Evolutionary conservation across 1,139 yeast species (phyloP).

Genomic region (Hanseniaspora sp.): DNA sequence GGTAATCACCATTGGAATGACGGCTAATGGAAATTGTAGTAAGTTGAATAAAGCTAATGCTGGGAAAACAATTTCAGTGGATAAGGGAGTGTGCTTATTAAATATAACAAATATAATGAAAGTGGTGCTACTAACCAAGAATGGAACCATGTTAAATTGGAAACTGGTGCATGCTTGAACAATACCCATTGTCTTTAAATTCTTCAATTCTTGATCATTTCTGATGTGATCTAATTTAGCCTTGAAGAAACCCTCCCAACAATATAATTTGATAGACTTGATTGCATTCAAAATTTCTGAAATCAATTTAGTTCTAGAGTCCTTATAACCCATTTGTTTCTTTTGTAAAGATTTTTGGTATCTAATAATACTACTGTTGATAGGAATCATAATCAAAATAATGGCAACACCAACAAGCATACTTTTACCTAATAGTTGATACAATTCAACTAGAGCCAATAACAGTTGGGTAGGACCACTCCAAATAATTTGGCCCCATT

Average conservation of each 20-base stretch:
- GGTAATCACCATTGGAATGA: constrained; percentile 82
- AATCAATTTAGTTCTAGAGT: constrained; percentile 59
- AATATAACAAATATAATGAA: constrained; percentile 69
- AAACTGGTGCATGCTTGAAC: constrained; percentile 64
- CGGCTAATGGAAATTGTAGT: constrained; percentile 84
- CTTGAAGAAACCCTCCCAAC: constrained; percentile 87
- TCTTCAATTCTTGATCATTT: constrained; percentile 75
- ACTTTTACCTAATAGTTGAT: constrained; percentile 68
- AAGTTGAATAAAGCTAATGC: constrained; percentile 79
- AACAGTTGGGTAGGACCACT: constrained; percentile 91
- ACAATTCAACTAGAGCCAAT: constrained; percentile 65
- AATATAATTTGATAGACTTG: constrained; percentile 82
- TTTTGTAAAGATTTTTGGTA: constrained; percentile 70
- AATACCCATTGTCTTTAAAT: constrained; percentile 65
- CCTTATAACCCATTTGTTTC: constrained; percentile 56
- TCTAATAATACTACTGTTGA: constrained; percentile 65
- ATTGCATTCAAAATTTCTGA: constrained; percentile 85
- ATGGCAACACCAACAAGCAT: constrained; percentile 96
- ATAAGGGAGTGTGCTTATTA: constrained; percentile 52
- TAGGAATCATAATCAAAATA: constrained; percentile 74
- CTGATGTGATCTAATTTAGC: constrained; percentile 66
- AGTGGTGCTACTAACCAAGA: constrained; percentile 81
- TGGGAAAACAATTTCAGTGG: constrained; percentile 91
- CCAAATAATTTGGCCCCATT: constrained; percentile 81
- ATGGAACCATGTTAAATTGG: constrained; percentile 82